Evolutionary conservation across 176 grass and related monocot species (phyloP).

Genomic region (Bolboschoenus planiculmis): DNA sequence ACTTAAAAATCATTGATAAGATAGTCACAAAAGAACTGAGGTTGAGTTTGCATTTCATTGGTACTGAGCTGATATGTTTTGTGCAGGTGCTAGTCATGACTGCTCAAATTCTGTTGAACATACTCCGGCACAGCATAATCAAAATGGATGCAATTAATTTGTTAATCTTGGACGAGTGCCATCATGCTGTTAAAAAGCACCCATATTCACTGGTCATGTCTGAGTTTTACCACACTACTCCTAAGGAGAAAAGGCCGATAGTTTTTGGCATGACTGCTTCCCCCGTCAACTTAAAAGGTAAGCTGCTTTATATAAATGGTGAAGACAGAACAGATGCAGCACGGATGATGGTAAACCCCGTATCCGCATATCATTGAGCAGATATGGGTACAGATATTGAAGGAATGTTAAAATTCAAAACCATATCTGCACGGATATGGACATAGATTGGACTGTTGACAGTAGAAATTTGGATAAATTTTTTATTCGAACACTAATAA

Average conservation of each 20-base stretch:
- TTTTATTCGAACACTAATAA: not conserved
- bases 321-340: not conserved
- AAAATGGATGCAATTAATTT: conserved; percentile 99
- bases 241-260: conserved; percentile 76
- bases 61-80: not conserved
- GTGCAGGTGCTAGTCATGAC: conserved; percentile 99
- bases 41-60: not conserved
- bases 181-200: conserved; percentile 99
- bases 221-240: conserved; percentile 96
- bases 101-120: conserved; percentile 99
- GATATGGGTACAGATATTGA: not conserved
- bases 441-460: too few species aligned
- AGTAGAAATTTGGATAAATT: not conserved
- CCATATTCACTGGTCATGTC: conserved; percentile 99
- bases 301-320: not conserved
- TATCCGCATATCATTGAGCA: not conserved
- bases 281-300: conserved; percentile 99
- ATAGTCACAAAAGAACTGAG: not conserved
- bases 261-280: conserved; percentile 99
- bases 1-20: not conserved
- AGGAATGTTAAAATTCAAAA: not conserved
- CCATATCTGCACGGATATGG: not conserved
- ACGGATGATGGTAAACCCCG: not conserved
- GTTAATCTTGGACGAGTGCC: conserved; percentile 99
- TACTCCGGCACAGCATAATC: conserved; percentile 99